Evolutionary conservation across 495 filamentous ascomycete species (phyloP), one percentile per base, ranked within the genome.

Genomic region (Tetracladium setigerum): DNA sequence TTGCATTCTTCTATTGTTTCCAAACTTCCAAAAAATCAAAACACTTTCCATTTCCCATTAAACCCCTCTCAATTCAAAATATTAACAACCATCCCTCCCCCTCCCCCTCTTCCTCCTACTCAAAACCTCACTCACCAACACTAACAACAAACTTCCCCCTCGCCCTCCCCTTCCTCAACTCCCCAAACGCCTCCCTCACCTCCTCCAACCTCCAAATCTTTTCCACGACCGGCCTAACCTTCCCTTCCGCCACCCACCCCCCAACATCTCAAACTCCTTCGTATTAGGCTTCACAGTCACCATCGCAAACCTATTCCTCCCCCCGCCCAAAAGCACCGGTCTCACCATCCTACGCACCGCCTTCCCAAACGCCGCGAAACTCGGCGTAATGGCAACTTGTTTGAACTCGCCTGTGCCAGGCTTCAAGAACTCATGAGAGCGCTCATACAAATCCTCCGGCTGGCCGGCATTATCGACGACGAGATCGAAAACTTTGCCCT

Each of bases 61-160:
- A n/a, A n/a, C n/a, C n/a, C n/a, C n/a, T n/a, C n/a, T n/a, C 22
- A 27, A 27, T 7, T 3, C 22, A 27, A 27, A 3, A 27, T 3
- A 27, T 7, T 27, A 3, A 7, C 22, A 3, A 3, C 22, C 3
- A 3, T 3, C 7, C 22, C 22, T 27, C 7, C 7, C 22, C 22
- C 22, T 27, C 22, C 22, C 22, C 22, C 7, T 27, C 22, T n/a
- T n/a, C n/a, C n/a, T n/a, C n/a, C n/a, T n/a, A n/a, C n/a, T n/a
- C n/a, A n/a, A n/a, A n/a, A n/a, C n/a, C n/a, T n/a, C n/a, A n/a
- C 22, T 27, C 22, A 3, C n/a, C 30, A 40, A 85, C 74, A 55
- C 76, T 66, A 12, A 91, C 68, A 16, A 89, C 62, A 51, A 89
- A 71, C 68, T 89, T 89, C 1, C 85, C 85, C 55, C 70, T 81